phyloP scores from a whole-genome alignment of 225 moss, liverwort and hornwort genomes.

The Antitrichia curtipendula region DNA sequence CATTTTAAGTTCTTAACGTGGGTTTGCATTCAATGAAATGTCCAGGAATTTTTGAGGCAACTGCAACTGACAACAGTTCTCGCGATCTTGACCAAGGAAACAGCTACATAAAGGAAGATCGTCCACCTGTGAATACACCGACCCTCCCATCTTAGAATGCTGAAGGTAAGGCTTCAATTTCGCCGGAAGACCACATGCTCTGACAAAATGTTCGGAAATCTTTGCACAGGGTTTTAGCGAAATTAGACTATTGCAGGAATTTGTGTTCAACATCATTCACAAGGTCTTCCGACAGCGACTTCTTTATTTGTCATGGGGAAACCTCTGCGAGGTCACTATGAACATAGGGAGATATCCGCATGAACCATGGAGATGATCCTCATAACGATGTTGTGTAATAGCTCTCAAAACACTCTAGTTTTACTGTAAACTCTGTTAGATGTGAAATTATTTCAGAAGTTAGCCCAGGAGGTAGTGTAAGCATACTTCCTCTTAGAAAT shows the following conservation, averaged over 20 bases:
- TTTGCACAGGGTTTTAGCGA: not conserved
- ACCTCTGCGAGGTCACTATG: not conserved
- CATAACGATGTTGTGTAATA: not conserved
- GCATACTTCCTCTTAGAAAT: not conserved
- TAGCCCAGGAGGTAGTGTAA: not conserved
- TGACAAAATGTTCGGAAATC: not conserved
- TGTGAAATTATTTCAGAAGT: not conserved
- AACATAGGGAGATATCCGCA: not conserved
- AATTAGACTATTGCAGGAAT: not conserved
- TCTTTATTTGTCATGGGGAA: not conserved
- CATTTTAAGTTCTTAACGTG: not conserved
- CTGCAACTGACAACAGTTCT: slow-evolving; percentile 46
- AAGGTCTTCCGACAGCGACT: not conserved
- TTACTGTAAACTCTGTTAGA: not conserved
- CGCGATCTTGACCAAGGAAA: slow-evolving; percentile 53
- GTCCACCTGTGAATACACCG: slow-evolving; percentile 39
- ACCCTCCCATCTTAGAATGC: slow-evolving; percentile 54
- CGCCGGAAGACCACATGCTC: not conserved
- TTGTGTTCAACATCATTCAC: not conserved
- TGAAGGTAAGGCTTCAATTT: slow-evolving; percentile 3
- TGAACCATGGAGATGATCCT: not conserved
- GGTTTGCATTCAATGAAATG: not conserved
- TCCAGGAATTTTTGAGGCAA: slow-evolving; percentile 82
- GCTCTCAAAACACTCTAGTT: not conserved
- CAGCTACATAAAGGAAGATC: slow-evolving; percentile 66